phyloP scores from a whole-genome alignment of 2,329 filamentous ascomycete genomes.

The Fusarium continuum region DNA sequence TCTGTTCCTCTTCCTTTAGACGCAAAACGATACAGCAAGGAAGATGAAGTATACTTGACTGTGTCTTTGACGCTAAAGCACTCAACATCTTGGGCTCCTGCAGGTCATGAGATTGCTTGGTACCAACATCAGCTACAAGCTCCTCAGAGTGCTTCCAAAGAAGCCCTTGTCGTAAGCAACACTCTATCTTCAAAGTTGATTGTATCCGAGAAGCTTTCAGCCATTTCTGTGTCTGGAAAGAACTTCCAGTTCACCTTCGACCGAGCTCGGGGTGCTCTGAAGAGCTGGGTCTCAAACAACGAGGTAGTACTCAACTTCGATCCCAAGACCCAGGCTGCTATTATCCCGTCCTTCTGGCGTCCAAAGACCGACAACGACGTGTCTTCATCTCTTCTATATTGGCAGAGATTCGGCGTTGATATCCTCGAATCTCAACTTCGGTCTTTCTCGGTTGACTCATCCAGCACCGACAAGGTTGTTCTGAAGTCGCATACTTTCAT shows the following conservation, averaged over 20 bases:
- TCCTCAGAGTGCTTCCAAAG: not conserved
- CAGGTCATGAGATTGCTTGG: slow-evolving; percentile 65
- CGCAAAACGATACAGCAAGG: slow-evolving; percentile 41
- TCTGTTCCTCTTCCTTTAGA: slow-evolving; percentile 48
- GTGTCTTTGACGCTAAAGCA: slow-evolving; percentile 55
- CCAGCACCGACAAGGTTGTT: slow-evolving; percentile 56
- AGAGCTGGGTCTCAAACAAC: slow-evolving; percentile 51
- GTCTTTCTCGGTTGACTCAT: slow-evolving; percentile 50
- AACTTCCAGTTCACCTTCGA: slow-evolving; percentile 56
- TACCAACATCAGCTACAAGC: slow-evolving; percentile 55
- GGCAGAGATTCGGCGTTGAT: slow-evolving; percentile 63
- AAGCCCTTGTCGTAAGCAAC: not conserved
- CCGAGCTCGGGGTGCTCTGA: slow-evolving; percentile 54
- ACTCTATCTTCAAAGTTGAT: slow-evolving; percentile 35
- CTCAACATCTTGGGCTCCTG: slow-evolving; percentile 59
- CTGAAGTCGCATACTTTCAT: slow-evolving; percentile 64
- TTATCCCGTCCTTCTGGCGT: slow-evolving; percentile 66
- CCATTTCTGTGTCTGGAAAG: slow-evolving; percentile 28
- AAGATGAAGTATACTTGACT: slow-evolving; percentile 56
- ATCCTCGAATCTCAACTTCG: slow-evolving; percentile 57
- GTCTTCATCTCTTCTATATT: slow-evolving; percentile 63
- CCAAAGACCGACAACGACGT: slow-evolving; percentile 73
- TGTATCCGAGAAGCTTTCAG: slow-evolving; percentile 18
- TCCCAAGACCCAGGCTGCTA: slow-evolving; percentile 49
- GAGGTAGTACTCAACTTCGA: slow-evolving; percentile 49